Percentiles rank a stretch among this genome's conserved stretches.
These are phyloP conservation scores for Irpex sp. DNA, from an alignment of 1,284 basidiomycete species.

Conservation along the genomic window DNA sequence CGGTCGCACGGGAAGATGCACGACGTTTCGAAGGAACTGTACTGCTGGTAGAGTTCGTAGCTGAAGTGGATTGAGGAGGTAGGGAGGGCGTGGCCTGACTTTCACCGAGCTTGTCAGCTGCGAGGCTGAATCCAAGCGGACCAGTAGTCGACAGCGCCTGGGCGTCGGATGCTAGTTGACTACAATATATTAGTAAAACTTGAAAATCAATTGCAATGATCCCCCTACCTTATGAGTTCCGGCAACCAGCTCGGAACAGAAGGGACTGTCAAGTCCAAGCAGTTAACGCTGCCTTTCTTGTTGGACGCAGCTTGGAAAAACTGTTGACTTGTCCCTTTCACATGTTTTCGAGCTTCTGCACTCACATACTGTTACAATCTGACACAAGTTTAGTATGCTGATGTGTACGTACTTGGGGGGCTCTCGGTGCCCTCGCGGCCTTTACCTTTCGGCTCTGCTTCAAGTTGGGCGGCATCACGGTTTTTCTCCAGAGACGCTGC, in stretches of 20 bases:
- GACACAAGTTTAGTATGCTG: no score
- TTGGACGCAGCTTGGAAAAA: not conserved
- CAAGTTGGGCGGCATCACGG: not conserved
- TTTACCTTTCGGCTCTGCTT: no score
- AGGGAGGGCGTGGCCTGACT: not conserved
- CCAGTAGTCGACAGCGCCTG: not conserved
- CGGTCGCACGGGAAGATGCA: not conserved
- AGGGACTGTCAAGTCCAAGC: not conserved
- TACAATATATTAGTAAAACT: not conserved
- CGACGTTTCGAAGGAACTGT: not conserved
- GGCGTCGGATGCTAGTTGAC: not conserved
- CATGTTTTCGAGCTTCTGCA: not conserved
- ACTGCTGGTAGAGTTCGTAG: no score
- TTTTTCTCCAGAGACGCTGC: not conserved
- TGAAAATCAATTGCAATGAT: not conserved
- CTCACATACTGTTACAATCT: no score
- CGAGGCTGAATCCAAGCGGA: not conserved
- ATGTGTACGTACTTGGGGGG: no score
- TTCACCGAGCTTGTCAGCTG: not conserved
- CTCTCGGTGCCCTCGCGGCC: no score
- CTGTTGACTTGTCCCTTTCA: not conserved
- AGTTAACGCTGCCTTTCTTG: not conserved
- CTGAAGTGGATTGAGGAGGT: not conserved
- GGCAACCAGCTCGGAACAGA: no score
- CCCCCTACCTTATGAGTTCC: no score